These are phyloP conservation scores for Psilocybe cubensis DNA, from an alignment of 768 basidiomycete genomes.

Conservation along the genomic window DNA sequence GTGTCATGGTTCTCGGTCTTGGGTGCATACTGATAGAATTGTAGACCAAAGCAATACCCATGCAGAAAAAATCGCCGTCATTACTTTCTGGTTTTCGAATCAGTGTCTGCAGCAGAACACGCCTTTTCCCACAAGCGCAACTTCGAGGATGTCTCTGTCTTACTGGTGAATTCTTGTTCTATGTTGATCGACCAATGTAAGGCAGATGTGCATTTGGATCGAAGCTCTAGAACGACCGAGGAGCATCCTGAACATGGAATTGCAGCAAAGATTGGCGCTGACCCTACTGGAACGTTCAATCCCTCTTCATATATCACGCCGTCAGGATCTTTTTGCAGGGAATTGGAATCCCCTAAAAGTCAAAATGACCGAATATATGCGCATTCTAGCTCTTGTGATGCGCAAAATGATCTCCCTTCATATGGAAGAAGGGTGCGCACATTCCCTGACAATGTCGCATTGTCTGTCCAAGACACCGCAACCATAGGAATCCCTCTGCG, in stretches of 20 bases:
- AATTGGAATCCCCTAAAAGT: background rate
- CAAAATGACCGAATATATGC: background rate
- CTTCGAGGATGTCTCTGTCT: slow-evolving; percentile 21
- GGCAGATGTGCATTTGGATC: no score
- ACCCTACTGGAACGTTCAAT: no score
- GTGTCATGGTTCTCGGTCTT: background rate
- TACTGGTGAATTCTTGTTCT: background rate
- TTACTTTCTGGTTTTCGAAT: slow-evolving; percentile 25
- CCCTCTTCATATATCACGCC: no score
- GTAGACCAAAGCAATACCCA: slow-evolving; percentile 19
- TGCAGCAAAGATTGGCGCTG: no score
- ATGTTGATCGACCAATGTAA: background rate
- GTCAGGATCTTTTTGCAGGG: no score
- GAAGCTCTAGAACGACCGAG: no score
- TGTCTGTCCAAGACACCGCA: background rate
- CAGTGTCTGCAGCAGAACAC: slow-evolving; percentile 22
- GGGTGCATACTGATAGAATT: no score
- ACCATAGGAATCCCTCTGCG: no score
- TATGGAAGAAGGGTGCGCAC: background rate
- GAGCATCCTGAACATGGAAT: no score
- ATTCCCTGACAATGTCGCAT: background rate
- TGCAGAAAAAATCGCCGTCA: slow-evolving; percentile 13
- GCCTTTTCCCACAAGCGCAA: slow-evolving; percentile 25
- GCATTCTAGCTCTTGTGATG: background rate
- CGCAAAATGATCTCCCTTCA: background rate